Base-by-base conservation (phyloP, 495 filamentous ascomycete genomes). In the Penicillium verhagenii region DNA sequence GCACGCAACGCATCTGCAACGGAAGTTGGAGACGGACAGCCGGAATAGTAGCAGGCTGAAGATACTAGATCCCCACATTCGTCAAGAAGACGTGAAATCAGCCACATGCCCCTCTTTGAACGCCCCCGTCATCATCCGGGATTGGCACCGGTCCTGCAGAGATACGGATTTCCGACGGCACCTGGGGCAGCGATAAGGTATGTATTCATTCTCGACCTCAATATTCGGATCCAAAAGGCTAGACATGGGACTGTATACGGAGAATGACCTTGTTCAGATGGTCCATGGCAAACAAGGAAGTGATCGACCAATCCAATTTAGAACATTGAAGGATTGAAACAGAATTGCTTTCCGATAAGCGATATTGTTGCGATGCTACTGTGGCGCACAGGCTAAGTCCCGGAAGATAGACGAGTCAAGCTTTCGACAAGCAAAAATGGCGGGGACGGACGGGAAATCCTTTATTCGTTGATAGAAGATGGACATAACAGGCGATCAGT, bases 361-460 rank as follows among this genome's bases (percentile, higher is more conserved):
- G 37, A 50, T n/a, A 24, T 24, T n/a, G 39, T 28, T 53, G 44
- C 59, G 38, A 62, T 62, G 49, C 50, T 49, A 62, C 59, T 50
- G 59, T 62, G 59, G 55, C 59, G 55, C 39, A n/a, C 9, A 48
- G 16, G 26, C 50, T 50, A 57, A 48, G 9, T 10, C 31, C 43
- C 16, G 26, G 11, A 24, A 26, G 25, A 26, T 59, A 31, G 23
- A 39, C 40, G 24, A 16, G 42, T 25, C 38, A 62, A 59, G 59
- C 59, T 52, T 62, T 62, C 10, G 40, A 48, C 54, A 57, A 61
- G 54, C 53, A 56, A 56, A 14, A 46, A 18, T 49, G 48, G 42
- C 43, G 52, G 52, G 37, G 9, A 49, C 33, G 16, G 33, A 16
- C 24, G 29, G 9, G 33, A 11, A 16, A 16, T 35, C 14, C 33